A percentile compares a stretch with the other conserved stretches of the same genome.
Conservation (phyloP, 768 basidiomycete genomes). For the Leccinum arenicola region DNA sequence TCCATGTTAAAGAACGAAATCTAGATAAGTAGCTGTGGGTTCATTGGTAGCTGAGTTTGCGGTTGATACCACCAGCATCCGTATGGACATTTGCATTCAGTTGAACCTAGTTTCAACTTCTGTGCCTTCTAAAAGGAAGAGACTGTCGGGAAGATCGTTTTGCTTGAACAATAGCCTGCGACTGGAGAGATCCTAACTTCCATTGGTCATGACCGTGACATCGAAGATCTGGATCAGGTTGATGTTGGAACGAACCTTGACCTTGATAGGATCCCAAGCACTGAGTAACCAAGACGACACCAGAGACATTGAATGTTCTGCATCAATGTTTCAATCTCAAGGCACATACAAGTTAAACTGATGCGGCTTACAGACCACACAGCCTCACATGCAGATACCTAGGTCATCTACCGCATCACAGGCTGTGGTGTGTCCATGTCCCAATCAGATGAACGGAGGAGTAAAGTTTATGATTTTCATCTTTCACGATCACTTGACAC, state of each 20-base stretch:
- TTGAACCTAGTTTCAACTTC: background rate
- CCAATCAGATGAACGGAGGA: too few relatives aligned
- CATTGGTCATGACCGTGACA: background rate
- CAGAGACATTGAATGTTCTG: background rate
- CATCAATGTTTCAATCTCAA: background rate
- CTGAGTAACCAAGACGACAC: background rate
- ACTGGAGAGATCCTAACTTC: background rate
- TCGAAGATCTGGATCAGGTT: background rate
- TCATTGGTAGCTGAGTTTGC: background rate
- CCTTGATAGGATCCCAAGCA: background rate
- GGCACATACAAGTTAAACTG: background rate
- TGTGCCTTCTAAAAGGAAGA: background rate
- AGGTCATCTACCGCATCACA: too few relatives aligned
- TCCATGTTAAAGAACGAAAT: background rate
- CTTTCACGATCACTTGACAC: background rate
- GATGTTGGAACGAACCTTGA: background rate
- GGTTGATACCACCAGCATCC: background rate
- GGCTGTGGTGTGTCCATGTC: too few relatives aligned
- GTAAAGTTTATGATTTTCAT: background rate
- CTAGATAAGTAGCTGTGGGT: background rate
- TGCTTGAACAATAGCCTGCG: background rate
- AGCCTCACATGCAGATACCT: background rate
- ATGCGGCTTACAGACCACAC: background rate
- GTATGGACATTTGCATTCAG: background rate
- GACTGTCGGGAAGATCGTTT: background rate